phyloP scores from a whole-genome alignment of 768 basidiomycete species.

The Leccinum pellstonianum region DNA sequence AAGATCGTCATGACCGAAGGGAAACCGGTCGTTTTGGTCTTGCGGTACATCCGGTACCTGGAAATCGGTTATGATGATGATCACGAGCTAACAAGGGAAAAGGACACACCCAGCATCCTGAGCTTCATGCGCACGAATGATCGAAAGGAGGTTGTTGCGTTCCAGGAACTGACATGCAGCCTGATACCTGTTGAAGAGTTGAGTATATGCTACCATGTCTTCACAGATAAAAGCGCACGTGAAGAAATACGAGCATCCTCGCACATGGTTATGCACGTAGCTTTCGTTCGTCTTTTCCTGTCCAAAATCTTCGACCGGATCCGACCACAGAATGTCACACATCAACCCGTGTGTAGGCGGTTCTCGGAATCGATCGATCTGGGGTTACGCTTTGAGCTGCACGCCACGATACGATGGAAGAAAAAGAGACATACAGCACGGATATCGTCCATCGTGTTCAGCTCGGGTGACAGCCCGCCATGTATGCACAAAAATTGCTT shows the following conservation, averaged over 20 bases:
- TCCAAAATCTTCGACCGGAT: slow-evolving; percentile 97
- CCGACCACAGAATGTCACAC: slow-evolving; percentile 99
- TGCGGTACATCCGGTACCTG: slow-evolving; percentile 98
- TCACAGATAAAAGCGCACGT: slow-evolving; percentile 46
- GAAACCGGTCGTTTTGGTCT: slow-evolving; percentile 97
- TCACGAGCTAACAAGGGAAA: neutral
- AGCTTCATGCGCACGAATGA: slow-evolving; percentile 97
- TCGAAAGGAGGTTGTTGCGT: slow-evolving; percentile 92
- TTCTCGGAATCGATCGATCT: slow-evolving; percentile 98
- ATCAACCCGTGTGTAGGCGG: slow-evolving; percentile 96
- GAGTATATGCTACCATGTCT: neutral
- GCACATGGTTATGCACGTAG: slow-evolving; percentile 94
- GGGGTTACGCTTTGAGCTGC: slow-evolving; percentile 2
- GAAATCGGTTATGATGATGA: neutral
- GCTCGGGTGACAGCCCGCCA: slow-evolving; percentile 92
- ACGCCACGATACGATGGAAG: neutral
- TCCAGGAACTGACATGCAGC: slow-evolving; percentile 98
- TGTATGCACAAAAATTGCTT: slow-evolving; percentile 99
- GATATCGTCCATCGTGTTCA: slow-evolving; percentile 94
- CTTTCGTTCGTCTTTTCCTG: slow-evolving; percentile 88
- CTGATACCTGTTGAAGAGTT: slow-evolving; percentile 62
- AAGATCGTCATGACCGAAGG: slow-evolving; percentile 99
- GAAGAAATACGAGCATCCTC: slow-evolving; percentile 96
- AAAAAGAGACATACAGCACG: slow-evolving; percentile 57
- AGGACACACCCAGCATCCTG: slow-evolving; percentile 89